Conservation (phyloP, 1,139 yeast species). For the Candida anutae region DNA sequence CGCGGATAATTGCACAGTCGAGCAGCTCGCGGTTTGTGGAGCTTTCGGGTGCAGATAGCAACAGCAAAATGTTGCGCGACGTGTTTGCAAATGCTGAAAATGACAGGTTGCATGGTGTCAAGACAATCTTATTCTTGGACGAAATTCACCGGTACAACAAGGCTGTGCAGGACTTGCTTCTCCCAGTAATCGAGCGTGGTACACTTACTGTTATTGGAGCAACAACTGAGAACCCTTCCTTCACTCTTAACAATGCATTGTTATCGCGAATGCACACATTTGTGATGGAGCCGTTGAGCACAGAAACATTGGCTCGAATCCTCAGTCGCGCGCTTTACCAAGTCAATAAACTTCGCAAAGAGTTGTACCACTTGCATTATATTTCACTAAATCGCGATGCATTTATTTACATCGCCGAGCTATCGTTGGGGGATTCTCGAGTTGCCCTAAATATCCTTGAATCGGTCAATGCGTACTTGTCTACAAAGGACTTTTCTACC, state of each 20-base stretch:
- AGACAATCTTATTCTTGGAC: constrained; percentile 79
- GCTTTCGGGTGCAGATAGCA: constrained; percentile 78
- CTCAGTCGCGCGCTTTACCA: constrained; percentile 56
- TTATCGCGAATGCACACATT: constrained; percentile 85
- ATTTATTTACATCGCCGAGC: constrained; percentile 59
- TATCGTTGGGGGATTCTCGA: constrained; percentile 89
- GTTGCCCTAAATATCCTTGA: constrained; percentile 72
- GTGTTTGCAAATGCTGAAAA: constrained; percentile 69
- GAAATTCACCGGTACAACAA: constrained; percentile 91
- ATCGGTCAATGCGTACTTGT: constrained; percentile 35
- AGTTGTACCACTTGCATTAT: constrained; percentile 29
- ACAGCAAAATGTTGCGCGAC: constrained; percentile 60
- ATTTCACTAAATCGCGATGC: constrained; percentile 51
- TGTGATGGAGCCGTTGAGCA: constrained; percentile 57
- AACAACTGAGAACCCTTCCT: constrained; percentile 95
- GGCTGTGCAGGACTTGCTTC: constrained; percentile 79
- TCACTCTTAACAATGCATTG: constrained; percentile 79
- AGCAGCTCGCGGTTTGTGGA: constrained; percentile 62
- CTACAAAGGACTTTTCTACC: constrained; percentile 20
- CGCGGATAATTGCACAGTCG: constrained; percentile 49
- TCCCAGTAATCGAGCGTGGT: constrained; percentile 68
- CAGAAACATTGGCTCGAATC: constrained; percentile 49
- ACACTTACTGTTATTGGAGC: constrained; percentile 75
- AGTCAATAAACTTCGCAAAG: constrained; percentile 50
- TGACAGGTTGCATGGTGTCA: constrained; percentile 50